Percentiles rank a stretch among this genome's conserved stretches.
phyloP scores from a whole-genome alignment of 176 grass and related monocot genomes.

The Phoenix dactylifera region DNA sequence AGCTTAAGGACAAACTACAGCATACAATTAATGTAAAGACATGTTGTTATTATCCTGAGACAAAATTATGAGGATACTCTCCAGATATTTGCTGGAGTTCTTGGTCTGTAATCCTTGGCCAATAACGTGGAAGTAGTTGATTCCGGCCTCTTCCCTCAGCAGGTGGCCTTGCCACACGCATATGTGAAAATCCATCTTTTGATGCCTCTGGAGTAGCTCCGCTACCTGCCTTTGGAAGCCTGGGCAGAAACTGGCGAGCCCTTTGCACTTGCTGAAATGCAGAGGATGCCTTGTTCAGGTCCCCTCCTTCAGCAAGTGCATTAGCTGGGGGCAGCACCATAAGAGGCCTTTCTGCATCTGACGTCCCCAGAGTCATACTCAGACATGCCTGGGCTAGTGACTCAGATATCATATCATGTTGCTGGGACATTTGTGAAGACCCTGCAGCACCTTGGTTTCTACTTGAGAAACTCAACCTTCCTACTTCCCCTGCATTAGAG shows the following conservation, averaged over 20 bases:
- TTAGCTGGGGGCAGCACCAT: conserved; percentile 39
- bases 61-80: conserved; percentile 62
- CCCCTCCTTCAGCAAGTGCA: conserved; percentile 45
- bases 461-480: conserved; percentile 47
- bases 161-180: conserved; percentile 94
- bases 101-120: conserved; percentile 99
- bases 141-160: conserved; percentile 82
- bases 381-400: conserved; percentile 63
- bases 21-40: too few relatives aligned
- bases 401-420: conserved; percentile 50
- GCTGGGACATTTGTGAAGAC: conserved; percentile 38
- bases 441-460: conserved; percentile 55
- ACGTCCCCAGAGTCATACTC: conserved; percentile 65
- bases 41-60: too few relatives aligned
- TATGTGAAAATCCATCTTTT: conserved; percentile 60
- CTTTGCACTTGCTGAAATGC: conserved; percentile 67
- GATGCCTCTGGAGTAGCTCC: conserved; percentile 52
- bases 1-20: too few relatives aligned
- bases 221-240: conserved; percentile 47
- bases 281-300: conserved; percentile 33
- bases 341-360: conserved; percentile 44
- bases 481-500: conserved; percentile 41
- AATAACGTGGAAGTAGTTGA: conserved; percentile 95
- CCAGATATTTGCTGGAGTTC: conserved; percentile 99
- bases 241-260: conserved; percentile 57